A percentile compares a stretch with the other conserved stretches of the same genome.
phyloP scores from a whole-genome alignment of 73 alveolate genomes.

The Breviolum minutum region DNA sequence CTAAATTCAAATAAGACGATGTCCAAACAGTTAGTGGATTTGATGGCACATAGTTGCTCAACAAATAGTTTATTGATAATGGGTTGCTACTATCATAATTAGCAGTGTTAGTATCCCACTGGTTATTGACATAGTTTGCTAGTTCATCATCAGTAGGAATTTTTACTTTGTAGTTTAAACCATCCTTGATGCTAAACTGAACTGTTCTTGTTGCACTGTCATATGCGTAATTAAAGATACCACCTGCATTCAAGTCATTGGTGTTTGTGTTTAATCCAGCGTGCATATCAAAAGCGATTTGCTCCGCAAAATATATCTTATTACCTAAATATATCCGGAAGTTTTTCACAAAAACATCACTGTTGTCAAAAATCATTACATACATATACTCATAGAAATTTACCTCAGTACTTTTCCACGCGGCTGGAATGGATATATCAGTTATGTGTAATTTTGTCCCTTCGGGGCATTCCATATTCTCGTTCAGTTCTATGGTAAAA shows the following conservation, averaged over 20 bases:
- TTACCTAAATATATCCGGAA: not conserved
- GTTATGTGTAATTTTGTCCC: not conserved
- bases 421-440: not conserved
- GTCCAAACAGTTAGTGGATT: not conserved
- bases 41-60: not conserved
- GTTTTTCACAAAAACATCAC: not conserved
- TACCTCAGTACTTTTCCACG: not conserved
- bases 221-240: not conserved
- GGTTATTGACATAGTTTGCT: not conserved
- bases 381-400: not conserved
- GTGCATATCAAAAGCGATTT: not conserved
- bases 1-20: not conserved
- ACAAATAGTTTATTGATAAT: not conserved
- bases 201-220: not conserved
- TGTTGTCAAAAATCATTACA: not conserved
- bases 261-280: not conserved
- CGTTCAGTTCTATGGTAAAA: not conserved
- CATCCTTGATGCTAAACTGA: not conserved
- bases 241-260: not conserved
- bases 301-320: slow-evolving; percentile 2
- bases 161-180: not conserved
- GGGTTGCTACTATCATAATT: not conserved
- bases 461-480: not conserved
- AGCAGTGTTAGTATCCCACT: not conserved
- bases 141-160: slow-evolving; percentile 11